These are phyloP conservation scores for Rhodosporidiobolus sp. DNA, from an alignment of 768 basidiomycete genomes.

Conservation along the genomic window DNA sequence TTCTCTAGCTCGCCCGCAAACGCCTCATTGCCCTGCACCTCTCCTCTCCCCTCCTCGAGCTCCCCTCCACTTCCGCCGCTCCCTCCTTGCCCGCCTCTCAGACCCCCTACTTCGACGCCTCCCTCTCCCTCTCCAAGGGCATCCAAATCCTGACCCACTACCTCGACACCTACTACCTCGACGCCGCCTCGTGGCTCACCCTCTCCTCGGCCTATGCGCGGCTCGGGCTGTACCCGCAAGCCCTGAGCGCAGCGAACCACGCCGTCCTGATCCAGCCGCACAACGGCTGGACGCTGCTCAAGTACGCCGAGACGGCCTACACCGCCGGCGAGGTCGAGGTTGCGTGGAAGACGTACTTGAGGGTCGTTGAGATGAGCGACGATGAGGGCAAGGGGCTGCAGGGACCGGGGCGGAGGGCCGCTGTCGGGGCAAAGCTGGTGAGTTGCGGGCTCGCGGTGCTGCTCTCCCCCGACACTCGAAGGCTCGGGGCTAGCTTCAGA, in stretches of 20 bases:
- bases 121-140: conserved; percentile 63
- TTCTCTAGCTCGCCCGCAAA: conserved; percentile 66
- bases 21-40: conserved; percentile 72
- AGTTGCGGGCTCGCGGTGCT: background rate
- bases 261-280: conserved; percentile 77
- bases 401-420: conserved; percentile 39
- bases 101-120: conserved; percentile 29
- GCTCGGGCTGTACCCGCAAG: conserved; percentile 70
- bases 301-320: conserved; percentile 83
- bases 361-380: conserved; percentile 74
- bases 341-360: conserved; percentile 73
- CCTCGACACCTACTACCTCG: conserved; percentile 83
- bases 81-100: background rate
- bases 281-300: conserved; percentile 78
- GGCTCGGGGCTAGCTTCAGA: background rate
- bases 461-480: background rate
- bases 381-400: conserved; percentile 35
- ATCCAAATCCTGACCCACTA: conserved; percentile 68
- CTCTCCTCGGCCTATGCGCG: conserved; percentile 74
- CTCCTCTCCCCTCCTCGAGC: conserved; percentile 43
- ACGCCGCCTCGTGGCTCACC: conserved; percentile 83
- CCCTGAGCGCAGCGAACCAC: conserved; percentile 75
- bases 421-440: conserved; percentile 38
- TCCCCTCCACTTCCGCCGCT: background rate
- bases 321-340: conserved; percentile 70